Base-by-base conservation (phyloP, 2,329 filamentous ascomycete genomes). In the Colletotrichum lupini region DNA sequence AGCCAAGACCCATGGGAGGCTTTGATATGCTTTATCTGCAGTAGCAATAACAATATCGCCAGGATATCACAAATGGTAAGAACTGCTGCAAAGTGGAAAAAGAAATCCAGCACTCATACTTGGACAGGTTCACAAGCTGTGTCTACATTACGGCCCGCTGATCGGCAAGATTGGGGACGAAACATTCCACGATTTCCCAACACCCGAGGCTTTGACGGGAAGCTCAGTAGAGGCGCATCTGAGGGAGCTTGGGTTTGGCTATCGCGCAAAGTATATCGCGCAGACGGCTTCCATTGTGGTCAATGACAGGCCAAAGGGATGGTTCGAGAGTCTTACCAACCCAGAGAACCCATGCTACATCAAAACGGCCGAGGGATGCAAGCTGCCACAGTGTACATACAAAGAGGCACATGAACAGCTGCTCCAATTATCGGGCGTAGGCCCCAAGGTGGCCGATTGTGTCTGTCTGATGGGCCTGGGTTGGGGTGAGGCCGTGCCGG, bases 1-100 rank as follows among this genome's bases (percentile, higher is more conserved):
- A 94, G 93, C 78, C 97, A 99, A 84, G 95, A 98, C 85, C 92
- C 96, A 1, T 99, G 97, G 97, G 97, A 99, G 82, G 92, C 97
- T 0, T 87, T 99, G 26, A 87, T 99, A 28, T 92, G 93, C 69
- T 99, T 99, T 83, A 99, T 99, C 76, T 99, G 97, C 87, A 98
- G 95, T 83, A 98, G 95, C 83, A 99, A 99, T 84, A 99, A 99
- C 84, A 98, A 99, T 81, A 99, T 99, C 74, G 89, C 92, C 2
- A 91, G 97, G 52, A 99, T 99, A 81, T 96, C 94, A 5, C 94
- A 97, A 83, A 99, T 99, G 97, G 95, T 93, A 78, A 75, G 79
- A 49, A 30, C 19, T 35, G 5, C 24, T 9, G 8, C 55, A 5
- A 53, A 22, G 37, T 42, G 16, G 5, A n/a, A 19, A n/a, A 22